A percentile compares a stretch with the other conserved stretches of the same genome.
phyloP scores from a whole-genome alignment of 306 rosid species.

The Quercus engelmannii region DNA sequence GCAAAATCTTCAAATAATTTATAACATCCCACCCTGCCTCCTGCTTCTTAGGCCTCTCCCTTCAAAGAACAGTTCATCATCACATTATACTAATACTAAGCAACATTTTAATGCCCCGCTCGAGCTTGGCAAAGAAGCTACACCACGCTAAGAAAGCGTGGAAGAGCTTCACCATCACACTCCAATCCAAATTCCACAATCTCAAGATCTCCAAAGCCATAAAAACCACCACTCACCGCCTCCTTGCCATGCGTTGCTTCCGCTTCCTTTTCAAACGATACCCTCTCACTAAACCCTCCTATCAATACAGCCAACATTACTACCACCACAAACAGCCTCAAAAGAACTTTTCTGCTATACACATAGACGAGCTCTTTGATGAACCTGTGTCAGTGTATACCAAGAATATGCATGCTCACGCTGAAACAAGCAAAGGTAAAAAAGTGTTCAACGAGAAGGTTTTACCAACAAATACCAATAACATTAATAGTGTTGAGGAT shows the following conservation, averaged over 20 bases:
- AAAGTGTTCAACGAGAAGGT: background rate
- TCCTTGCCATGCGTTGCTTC: slow-evolving; percentile 32
- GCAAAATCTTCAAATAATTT: background rate
- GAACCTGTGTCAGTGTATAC: slow-evolving; percentile 12
- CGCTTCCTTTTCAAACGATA: slow-evolving; percentile 35
- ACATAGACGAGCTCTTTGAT: slow-evolving; percentile 56
- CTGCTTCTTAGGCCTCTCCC: background rate
- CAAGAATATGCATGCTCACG: slow-evolving; percentile 10
- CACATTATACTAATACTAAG: background rate
- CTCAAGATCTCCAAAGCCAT: slow-evolving; percentile 38
- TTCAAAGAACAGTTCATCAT: slow-evolving; percentile 12
- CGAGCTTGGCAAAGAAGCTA: slow-evolving; percentile 46
- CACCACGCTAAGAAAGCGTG: slow-evolving; percentile 54
- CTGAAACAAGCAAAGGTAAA: slow-evolving; percentile 41
- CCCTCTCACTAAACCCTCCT: slow-evolving; percentile 25
- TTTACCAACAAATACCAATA: background rate
- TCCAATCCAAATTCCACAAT: slow-evolving; percentile 39
- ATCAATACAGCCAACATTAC: slow-evolving; percentile 10
- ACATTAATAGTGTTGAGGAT: slow-evolving; percentile 40
- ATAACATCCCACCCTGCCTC: background rate
- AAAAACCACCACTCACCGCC: slow-evolving; percentile 33
- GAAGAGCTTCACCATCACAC: slow-evolving; percentile 42
- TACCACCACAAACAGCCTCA: slow-evolving; percentile 5
- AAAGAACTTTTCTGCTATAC: slow-evolving; percentile 36
- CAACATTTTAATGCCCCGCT: slow-evolving; percentile 33